A percentile compares a stretch with the other conserved stretches of the same genome.
Evolutionary conservation across 2,329 filamentous ascomycete species (phyloP).

Genomic region (Fusarium acutatum): DNA sequence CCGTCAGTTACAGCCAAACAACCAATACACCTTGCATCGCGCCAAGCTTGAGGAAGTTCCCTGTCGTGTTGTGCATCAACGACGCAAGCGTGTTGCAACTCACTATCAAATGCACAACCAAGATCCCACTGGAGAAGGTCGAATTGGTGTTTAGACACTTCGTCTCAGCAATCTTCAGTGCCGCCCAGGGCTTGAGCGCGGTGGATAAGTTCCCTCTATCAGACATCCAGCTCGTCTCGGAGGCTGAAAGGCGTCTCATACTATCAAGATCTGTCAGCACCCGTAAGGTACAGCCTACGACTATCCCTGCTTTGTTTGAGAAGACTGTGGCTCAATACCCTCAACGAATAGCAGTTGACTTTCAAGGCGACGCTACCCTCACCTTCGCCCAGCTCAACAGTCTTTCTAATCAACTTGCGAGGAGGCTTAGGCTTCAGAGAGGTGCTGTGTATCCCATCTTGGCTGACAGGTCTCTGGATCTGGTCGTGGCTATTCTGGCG

Average conservation of each 20-base stretch:
- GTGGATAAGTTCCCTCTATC: background rate
- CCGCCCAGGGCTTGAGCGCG: background rate
- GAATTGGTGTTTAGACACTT: background rate
- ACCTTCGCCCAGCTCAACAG: background rate
- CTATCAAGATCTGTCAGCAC: background rate
- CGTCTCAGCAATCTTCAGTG: background rate
- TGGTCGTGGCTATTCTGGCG: slow-evolving; percentile 29
- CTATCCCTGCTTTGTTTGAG: slow-evolving; percentile 4
- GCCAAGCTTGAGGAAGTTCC: background rate
- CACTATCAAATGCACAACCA: background rate
- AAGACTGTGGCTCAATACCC: background rate
- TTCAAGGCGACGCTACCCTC: background rate
- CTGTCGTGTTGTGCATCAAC: slow-evolving; percentile 6
- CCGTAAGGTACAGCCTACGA: background rate
- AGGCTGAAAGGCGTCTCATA: background rate
- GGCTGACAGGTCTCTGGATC: slow-evolving; percentile 6
- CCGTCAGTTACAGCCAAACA: slow-evolving; percentile 7
- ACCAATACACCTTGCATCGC: slow-evolving; percentile 3
- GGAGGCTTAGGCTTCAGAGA: background rate
- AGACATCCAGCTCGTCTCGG: background rate
- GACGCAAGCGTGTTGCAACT: background rate
- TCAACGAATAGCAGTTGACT: background rate
- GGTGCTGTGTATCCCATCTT: background rate
- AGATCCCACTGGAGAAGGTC: background rate
- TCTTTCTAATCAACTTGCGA: background rate